Base-by-base conservation (phyloP, 139 green algal genomes). In the Picochlorum sp. region DNA sequence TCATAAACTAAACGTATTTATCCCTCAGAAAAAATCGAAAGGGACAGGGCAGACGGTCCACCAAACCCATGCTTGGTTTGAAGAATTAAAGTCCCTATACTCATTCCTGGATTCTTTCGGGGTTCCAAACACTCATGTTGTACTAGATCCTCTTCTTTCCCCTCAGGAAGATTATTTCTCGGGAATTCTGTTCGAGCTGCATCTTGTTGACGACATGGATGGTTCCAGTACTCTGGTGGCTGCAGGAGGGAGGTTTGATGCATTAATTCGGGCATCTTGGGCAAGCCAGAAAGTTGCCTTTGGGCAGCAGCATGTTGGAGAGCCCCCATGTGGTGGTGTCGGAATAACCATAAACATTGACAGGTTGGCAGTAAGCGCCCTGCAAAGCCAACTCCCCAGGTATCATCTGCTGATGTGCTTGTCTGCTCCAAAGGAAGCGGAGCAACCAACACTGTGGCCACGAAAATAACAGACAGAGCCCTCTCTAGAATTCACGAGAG, bases 61-160 rank as follows among this genome's bases (percentile, higher is more conserved):
- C 34, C 34, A 24, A 34, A 20, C 51, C 4, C 66, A 44, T 54
- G 23, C 37, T 50, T 80, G 52, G 57, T 47, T 73, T 34, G 66
- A 63, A 24, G 60, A 69, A 47, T 26, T 71, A n/a, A 34, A 45
- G 45, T 32, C 41, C 16, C 34, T 28, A 23, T 62, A 89, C 58
- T 30, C 44, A 28, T 57, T 81, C 52, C 67, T 86, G 52, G 57
- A 61, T 16, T 47, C 67, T 3, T 92, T 81, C 79, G 83, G 81
- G 16, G 4, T 92, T 21, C 23, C 65, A 45, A n/a, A 23, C 11
- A 20, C 45, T 6, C 8, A 26, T 21, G 18, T 91, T 15, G 56
- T 85, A 45, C 45, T 95, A 41, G 87, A 95, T 65, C 86, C 87
- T 6, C 67, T 95, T 57, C 66, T 95, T 62, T 61, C 75, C 18